Conservation (phyloP, 129 eudicot genomes). For the Daucus carota region DNA sequence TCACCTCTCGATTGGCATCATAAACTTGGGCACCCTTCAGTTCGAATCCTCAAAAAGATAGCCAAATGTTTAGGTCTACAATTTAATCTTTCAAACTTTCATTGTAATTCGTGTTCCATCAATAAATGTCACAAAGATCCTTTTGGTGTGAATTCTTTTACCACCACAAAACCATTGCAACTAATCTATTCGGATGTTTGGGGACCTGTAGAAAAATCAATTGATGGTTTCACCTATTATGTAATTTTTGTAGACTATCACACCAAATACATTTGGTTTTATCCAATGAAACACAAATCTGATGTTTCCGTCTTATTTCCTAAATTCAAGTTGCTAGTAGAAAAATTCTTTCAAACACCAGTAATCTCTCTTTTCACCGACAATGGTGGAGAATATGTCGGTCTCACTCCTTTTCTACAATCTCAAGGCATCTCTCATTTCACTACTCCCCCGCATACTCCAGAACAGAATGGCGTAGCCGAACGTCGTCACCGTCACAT, state of each 20-base stretch:
- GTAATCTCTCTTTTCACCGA: not conserved
- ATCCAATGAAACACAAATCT: not conserved
- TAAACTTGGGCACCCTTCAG: not conserved
- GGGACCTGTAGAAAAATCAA: not conserved
- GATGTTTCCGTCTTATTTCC: not conserved
- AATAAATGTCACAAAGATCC: slow-evolving; percentile 8
- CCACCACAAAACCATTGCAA: not conserved
- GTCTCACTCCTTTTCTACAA: not conserved
- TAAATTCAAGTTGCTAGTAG: not conserved
- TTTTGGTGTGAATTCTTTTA: not conserved
- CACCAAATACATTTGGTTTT: not conserved
- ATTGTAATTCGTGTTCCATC: slow-evolving; percentile 5
- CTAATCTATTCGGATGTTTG: not conserved
- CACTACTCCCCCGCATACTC: slow-evolving; percentile 3
- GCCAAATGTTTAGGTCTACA: not conserved
- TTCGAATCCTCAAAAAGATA: not conserved
- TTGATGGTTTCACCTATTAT: not conserved
- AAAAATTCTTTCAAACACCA: not conserved
- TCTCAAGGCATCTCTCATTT: not conserved
- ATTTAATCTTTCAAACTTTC: not conserved
- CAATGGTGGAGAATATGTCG: not conserved
- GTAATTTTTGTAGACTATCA: not conserved
- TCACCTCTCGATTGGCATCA: not conserved
- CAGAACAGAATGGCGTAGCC: not conserved
- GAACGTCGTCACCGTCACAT: not conserved